Conservation (phyloP, 2,329 filamentous ascomycete genomes). For the Fusarium sp. region DNA sequence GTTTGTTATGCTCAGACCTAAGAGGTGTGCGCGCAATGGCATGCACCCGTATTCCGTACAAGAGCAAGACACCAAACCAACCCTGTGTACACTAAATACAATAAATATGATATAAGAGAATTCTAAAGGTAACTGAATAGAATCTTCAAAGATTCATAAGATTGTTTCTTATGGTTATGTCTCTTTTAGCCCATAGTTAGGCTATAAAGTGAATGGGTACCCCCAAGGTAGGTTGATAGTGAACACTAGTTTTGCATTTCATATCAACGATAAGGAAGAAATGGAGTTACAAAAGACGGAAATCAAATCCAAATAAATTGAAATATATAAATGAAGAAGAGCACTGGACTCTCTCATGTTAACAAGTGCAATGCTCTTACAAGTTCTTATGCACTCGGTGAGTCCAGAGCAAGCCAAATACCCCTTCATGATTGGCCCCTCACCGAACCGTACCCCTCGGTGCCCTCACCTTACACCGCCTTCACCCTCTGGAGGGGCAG, state of each 20-base stretch:
- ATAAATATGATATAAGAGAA: too few relatives aligned
- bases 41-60: too few relatives aligned
- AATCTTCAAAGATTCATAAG: too few relatives aligned
- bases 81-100: too few relatives aligned
- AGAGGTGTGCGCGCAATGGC: too few relatives aligned
- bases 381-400: background rate
- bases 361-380: background rate
- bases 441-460: slow-evolving; percentile 28
- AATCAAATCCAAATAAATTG: background rate
- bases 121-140: too few relatives aligned
- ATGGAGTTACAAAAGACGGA: background rate
- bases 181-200: too few relatives aligned
- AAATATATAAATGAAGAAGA: background rate
- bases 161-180: too few relatives aligned
- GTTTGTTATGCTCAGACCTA: background rate
- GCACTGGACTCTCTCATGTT: background rate
- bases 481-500: slow-evolving; percentile 45
- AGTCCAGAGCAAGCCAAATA: background rate
- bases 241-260: too few relatives aligned
- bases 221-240: too few relatives aligned
- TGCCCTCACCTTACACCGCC: slow-evolving; percentile 47
- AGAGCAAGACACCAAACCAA: too few relatives aligned
- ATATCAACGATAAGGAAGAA: background rate
- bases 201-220: too few relatives aligned
- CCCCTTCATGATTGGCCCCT: slow-evolving; percentile 26